Conservation (phyloP, 352 stramenopile species). For the Halophytophthora batemanensis region DNA sequence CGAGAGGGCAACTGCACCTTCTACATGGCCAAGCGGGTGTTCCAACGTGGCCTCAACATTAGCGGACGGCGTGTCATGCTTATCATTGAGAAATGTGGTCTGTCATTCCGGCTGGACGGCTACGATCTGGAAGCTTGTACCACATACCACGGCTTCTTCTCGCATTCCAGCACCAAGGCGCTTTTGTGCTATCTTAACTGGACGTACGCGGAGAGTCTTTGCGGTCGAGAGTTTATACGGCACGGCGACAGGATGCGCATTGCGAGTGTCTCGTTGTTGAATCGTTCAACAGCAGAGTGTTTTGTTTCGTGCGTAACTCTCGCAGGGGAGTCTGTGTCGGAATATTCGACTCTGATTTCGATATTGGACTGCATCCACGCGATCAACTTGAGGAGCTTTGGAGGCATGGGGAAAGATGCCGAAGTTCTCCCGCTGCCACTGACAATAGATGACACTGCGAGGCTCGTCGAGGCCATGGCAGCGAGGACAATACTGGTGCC, state of each 20-base stretch:
- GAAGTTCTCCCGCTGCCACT: slow-evolving; percentile 25
- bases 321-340: not conserved
- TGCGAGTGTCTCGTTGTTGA: slow-evolving; percentile 31
- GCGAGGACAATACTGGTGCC: slow-evolving; percentile 30
- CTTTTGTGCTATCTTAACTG: slow-evolving; percentile 63
- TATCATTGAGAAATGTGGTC: slow-evolving; percentile 62
- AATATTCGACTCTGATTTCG: slow-evolving; percentile 8
- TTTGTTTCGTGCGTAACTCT: slow-evolving; percentile 25
- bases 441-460: slow-evolving; percentile 32
- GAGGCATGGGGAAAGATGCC: slow-evolving; percentile 21
- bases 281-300: slow-evolving; percentile 37
- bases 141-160: slow-evolving; percentile 55
- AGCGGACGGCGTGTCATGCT: slow-evolving; percentile 46
- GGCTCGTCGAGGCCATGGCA: slow-evolving; percentile 38
- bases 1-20: slow-evolving; percentile 65
- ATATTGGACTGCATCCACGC: slow-evolving; percentile 49
- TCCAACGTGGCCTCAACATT: slow-evolving; percentile 54
- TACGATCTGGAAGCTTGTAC: slow-evolving; percentile 49
- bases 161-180: slow-evolving; percentile 38
- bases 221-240: slow-evolving; percentile 35
- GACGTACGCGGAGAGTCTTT: slow-evolving; percentile 40
- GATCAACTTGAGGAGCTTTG: slow-evolving; percentile 52
- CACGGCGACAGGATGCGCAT: slow-evolving; percentile 36
- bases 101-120: slow-evolving; percentile 61
- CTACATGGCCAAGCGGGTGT: slow-evolving; percentile 66